phyloP scores from a whole-genome alignment of 176 grass and related monocot species.

The Cenchrus fungigraminus region DNA sequence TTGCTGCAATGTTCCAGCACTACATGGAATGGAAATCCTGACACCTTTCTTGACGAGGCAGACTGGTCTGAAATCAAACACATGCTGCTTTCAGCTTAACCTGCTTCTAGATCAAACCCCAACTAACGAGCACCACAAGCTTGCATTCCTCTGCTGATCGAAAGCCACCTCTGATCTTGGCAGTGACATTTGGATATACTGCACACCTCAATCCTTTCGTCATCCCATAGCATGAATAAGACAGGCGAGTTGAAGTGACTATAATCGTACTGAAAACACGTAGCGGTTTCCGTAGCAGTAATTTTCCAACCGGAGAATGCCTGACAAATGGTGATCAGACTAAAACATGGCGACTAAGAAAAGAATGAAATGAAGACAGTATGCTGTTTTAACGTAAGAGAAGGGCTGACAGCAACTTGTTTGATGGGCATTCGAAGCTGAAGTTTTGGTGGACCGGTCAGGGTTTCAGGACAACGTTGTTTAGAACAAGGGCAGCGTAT shows the following conservation, averaged over 20 bases:
- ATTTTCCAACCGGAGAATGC: neutral
- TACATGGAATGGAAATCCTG: too few relatives aligned
- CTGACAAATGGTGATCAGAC: neutral
- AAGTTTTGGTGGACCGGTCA: slow-evolving; percentile 1
- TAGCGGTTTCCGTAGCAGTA: neutral
- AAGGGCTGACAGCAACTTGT: neutral
- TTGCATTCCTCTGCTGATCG: neutral
- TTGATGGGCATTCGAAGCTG: neutral
- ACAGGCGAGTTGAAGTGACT: neutral
- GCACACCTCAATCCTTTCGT: neutral
- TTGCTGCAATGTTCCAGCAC: neutral
- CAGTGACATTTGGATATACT: neutral
- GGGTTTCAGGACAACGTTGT: neutral
- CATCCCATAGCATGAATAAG: neutral
- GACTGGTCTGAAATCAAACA: neutral
- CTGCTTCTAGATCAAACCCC: neutral
- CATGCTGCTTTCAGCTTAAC: neutral
- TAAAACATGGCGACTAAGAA: neutral
- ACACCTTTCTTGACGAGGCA: neutral
- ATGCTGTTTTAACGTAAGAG: slow-evolving; percentile 1
- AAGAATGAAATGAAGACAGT: neutral
- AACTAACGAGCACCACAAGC: neutral
- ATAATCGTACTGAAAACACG: neutral
- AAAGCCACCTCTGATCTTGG: neutral
- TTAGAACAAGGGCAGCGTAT: neutral